Percentiles rank a stretch among this genome's conserved stretches.
phyloP scores from a whole-genome alignment of 2,329 filamentous ascomycete species.

The Cladophialophora exuberans region DNA sequence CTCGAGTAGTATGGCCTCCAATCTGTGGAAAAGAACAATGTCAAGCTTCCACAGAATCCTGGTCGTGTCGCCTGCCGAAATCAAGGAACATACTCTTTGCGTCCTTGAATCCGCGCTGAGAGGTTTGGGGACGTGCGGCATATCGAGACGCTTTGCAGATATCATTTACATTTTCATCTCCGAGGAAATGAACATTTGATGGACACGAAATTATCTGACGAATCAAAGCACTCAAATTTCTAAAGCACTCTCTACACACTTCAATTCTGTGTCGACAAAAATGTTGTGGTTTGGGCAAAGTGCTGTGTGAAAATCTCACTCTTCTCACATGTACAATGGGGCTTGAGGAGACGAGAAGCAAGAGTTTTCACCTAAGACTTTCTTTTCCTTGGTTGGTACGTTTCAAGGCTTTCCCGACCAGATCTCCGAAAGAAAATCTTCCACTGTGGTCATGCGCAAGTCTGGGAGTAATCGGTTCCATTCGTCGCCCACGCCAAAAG shows the following conservation, averaged over 20 bases:
- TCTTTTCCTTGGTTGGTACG: background rate
- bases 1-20: background rate
- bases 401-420: slow-evolving; percentile 30
- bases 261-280: too few species aligned
- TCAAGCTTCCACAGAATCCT: background rate
- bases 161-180: slow-evolving; percentile 6
- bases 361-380: background rate
- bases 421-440: slow-evolving; percentile 37
- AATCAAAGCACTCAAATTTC: too few species aligned
- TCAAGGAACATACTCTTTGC: slow-evolving; percentile 7
- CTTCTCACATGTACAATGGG: too few species aligned
- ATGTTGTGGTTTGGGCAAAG: too few species aligned
- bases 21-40: background rate
- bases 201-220: too few species aligned
- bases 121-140: slow-evolving; percentile 1
- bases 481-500: slow-evolving; percentile 38
- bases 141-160: slow-evolving; percentile 4
- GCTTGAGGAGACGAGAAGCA: background rate
- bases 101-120: background rate
- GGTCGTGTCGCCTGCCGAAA: background rate
- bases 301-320: too few species aligned
- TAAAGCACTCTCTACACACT: too few species aligned
- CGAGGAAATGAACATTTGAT: background rate
- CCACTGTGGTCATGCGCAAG: slow-evolving; percentile 37
- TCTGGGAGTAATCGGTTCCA: slow-evolving; percentile 44